These are phyloP conservation scores for Lentinula boryana DNA, from an alignment of 768 basidiomycete genomes.

Conservation along the genomic window DNA sequence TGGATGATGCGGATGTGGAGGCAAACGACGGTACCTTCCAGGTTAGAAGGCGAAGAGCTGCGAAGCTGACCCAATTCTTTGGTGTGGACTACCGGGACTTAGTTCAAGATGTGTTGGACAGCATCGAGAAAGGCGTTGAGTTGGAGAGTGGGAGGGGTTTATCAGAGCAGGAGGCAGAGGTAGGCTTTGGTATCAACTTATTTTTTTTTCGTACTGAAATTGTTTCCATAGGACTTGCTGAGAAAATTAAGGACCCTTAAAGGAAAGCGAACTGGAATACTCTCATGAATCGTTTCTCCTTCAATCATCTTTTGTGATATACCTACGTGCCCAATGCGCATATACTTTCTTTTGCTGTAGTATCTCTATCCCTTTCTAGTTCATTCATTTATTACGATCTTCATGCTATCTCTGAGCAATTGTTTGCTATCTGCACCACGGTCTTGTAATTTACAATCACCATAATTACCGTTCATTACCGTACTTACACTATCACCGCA, in stretches of 20 bases:
- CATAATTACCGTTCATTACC: no score
- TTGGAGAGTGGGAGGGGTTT: slow-evolving; percentile 64
- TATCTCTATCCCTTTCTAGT: neutral
- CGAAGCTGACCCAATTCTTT: slow-evolving; percentile 84
- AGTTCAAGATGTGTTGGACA: slow-evolving; percentile 72
- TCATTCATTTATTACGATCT: neutral
- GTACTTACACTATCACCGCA: no score
- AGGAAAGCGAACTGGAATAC: slow-evolving; percentile 35
- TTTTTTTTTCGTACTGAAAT: slow-evolving; percentile 7
- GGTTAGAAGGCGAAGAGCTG: slow-evolving; percentile 63
- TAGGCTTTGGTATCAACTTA: slow-evolving; percentile 25
- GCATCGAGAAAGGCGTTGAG: slow-evolving; percentile 69
- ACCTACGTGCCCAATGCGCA: neutral
- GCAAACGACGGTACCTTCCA: slow-evolving; percentile 43
- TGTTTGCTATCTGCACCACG: neutral
- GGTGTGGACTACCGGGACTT: slow-evolving; percentile 80
- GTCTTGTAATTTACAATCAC: no score
- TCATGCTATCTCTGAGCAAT: neutral
- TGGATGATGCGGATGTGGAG: slow-evolving; percentile 6
- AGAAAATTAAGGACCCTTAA: slow-evolving; percentile 49
- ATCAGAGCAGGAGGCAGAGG: slow-evolving; percentile 66
- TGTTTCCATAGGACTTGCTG: slow-evolving; percentile 42
- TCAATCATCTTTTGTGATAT: neutral
- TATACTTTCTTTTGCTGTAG: neutral
- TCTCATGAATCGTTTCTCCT: slow-evolving; percentile 6